Evolutionary conservation across 1,284 basidiomycete species (phyloP).

Genomic region (Rhodotorula sp.): DNA sequence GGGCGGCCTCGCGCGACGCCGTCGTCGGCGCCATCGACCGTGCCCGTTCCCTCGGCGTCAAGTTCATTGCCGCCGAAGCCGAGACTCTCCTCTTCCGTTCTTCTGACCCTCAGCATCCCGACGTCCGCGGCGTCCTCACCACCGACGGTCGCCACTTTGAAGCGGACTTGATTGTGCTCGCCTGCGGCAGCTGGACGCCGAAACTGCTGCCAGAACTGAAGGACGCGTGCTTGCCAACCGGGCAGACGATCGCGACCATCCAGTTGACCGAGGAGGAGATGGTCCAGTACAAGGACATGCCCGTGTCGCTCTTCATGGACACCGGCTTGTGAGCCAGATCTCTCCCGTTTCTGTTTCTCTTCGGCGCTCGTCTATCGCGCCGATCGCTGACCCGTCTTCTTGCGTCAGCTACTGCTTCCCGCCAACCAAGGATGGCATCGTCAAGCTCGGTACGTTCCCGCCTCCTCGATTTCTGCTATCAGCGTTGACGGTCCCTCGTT

Average conservation of each 20-base stretch:
- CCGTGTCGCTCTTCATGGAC: conserved; percentile 32
- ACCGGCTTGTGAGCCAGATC: conserved; percentile 25
- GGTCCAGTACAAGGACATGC: conserved; percentile 24
- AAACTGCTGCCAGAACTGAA: conserved; percentile 30
- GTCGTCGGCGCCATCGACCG: conserved; percentile 20
- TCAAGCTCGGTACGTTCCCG: conserved; percentile 23
- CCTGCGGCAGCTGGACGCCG: conserved; percentile 31
- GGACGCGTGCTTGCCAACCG: conserved; percentile 27
- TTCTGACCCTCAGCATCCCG: background rate
- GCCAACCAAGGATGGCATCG: conserved; percentile 10
- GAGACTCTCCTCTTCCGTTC: conserved; percentile 10
- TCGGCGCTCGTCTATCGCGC: no score
- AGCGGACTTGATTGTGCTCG: conserved; percentile 26
- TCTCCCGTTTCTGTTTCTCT: background rate
- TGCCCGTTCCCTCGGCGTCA: conserved; percentile 19
- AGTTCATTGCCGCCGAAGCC: conserved; percentile 26
- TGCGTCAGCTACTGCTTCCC: conserved; percentile 29
- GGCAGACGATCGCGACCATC: conserved; percentile 33
- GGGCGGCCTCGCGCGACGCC: conserved; percentile 35
- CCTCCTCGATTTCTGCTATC: no score
- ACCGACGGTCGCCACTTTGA: conserved; percentile 11
- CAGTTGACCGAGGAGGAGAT: conserved; percentile 21
- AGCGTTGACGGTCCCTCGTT: background rate
- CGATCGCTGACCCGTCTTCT: background rate
- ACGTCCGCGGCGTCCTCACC: conserved; percentile 14